Conservation (phyloP, 2,329 filamentous ascomycete genomes). For the Thielaviopsis cerberus region DNA sequence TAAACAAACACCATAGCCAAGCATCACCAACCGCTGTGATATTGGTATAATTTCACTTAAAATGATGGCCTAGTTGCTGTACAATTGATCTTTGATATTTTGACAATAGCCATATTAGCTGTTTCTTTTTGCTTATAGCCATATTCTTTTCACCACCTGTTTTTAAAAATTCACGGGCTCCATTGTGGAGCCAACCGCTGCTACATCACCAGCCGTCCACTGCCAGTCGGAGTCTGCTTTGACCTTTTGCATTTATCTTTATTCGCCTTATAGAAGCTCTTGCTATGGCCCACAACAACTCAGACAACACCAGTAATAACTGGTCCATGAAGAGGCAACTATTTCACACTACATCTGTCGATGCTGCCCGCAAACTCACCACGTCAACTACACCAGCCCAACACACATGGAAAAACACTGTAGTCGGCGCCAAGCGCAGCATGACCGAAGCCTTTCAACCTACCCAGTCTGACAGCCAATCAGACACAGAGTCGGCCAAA, state of each 20-base stretch:
- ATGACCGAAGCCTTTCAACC: constrained; percentile 7
- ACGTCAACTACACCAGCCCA: neutral
- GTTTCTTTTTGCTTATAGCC: neutral
- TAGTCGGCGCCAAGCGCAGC: constrained; percentile 5
- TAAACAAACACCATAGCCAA: neutral
- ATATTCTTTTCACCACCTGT: neutral
- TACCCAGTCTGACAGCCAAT: neutral
- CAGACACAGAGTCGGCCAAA: neutral
- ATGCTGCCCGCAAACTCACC: constrained; percentile 2
- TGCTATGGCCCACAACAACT: neutral
- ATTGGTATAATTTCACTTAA: neutral
- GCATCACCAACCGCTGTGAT: neutral
- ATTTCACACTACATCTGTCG: constrained; percentile 10
- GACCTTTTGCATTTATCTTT: neutral
- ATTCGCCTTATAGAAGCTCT: neutral
- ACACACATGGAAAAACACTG: neutral
- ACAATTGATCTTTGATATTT: neutral
- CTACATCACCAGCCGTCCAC: neutral
- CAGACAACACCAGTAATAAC: neutral
- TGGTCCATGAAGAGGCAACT: neutral
- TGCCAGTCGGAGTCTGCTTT: neutral
- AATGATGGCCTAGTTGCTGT: neutral
- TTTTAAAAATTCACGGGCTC: neutral
- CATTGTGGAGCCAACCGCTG: neutral
- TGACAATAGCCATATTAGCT: neutral